phyloP scores from a whole-genome alignment of 2,329 filamentous ascomycete species.

The Calonectria multiphialidica region DNA sequence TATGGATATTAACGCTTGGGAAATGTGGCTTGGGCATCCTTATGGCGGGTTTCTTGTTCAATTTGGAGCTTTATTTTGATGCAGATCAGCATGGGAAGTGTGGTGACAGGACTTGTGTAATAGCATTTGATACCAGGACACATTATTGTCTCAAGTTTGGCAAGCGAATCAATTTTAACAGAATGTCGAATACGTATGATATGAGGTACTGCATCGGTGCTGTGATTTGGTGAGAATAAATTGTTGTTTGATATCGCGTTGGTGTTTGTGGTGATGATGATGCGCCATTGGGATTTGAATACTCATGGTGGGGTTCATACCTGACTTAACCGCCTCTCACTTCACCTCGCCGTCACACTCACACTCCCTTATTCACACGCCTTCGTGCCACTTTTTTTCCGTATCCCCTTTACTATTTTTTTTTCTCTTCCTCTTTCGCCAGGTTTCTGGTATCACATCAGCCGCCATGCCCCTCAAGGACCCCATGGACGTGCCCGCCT shows the following conservation, averaged over 20 bases:
- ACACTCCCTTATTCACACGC: background rate
- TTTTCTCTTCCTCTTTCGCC: background rate
- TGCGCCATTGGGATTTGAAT: background rate
- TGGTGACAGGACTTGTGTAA: slow-evolving; percentile 1
- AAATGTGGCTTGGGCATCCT: background rate
- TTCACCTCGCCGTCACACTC: slow-evolving; percentile 21
- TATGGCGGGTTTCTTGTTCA: background rate
- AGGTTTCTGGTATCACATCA: background rate
- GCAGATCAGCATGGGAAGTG: slow-evolving; percentile 1
- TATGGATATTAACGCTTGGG: background rate
- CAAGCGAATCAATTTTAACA: slow-evolving; percentile 11
- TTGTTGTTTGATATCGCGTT: background rate
- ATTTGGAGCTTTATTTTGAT: slow-evolving; percentile 4
- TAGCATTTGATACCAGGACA: slow-evolving; percentile 24
- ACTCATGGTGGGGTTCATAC: slow-evolving; percentile 37
- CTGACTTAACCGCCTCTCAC: slow-evolving; percentile 32
- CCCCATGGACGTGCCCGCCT: slow-evolving; percentile 73
- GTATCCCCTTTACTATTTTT: background rate
- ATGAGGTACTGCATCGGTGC: background rate
- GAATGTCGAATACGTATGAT: background rate
- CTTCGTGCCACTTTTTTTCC: background rate
- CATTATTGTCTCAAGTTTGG: background rate
- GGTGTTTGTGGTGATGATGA: background rate
- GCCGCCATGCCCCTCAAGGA: slow-evolving; percentile 51
- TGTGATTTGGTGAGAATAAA: background rate